A percentile compares a stretch with the other conserved stretches of the same genome.
Conservation (phyloP, 768 basidiomycete species). For the Cantharellus anzutake region DNA sequence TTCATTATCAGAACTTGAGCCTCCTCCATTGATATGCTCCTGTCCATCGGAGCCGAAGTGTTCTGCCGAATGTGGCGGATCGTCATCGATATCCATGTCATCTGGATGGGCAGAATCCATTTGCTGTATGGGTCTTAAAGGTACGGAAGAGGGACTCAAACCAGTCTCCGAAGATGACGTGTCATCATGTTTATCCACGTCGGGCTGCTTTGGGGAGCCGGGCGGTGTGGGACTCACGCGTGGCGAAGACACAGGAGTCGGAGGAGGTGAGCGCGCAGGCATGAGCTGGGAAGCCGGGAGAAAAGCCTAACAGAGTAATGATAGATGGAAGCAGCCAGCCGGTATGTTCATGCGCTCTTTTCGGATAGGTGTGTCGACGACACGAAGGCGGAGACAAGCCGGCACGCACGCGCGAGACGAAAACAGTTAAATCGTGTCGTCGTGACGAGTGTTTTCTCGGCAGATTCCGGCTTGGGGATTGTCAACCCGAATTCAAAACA, state of each 20-base stretch:
- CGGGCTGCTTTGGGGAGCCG: not conserved
- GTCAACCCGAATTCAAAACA: too few species aligned
- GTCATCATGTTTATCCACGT: not conserved
- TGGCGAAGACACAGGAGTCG: not conserved
- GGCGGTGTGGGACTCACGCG: not conserved
- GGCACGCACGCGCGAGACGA: too few species aligned
- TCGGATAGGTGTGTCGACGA: too few species aligned
- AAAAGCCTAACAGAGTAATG: not conserved
- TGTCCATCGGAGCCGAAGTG: not conserved
- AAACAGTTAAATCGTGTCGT: too few species aligned
- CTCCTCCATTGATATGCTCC: not conserved
- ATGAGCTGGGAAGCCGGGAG: not conserved
- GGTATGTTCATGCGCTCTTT: too few species aligned
- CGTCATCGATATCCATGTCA: not conserved
- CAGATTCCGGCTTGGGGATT: too few species aligned
- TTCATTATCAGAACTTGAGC: constrained; percentile 4
- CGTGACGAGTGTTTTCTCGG: too few species aligned
- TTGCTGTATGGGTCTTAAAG: not conserved
- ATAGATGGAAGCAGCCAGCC: too few species aligned
- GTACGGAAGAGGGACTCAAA: not conserved
- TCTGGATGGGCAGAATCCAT: not conserved
- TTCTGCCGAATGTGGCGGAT: not conserved
- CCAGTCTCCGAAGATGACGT: not conserved
- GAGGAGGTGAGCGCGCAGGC: not conserved
- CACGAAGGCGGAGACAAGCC: too few species aligned